Evolutionary conservation across 768 basidiomycete genomes (phyloP).

Genomic region (Boletus coccyginus): DNA sequence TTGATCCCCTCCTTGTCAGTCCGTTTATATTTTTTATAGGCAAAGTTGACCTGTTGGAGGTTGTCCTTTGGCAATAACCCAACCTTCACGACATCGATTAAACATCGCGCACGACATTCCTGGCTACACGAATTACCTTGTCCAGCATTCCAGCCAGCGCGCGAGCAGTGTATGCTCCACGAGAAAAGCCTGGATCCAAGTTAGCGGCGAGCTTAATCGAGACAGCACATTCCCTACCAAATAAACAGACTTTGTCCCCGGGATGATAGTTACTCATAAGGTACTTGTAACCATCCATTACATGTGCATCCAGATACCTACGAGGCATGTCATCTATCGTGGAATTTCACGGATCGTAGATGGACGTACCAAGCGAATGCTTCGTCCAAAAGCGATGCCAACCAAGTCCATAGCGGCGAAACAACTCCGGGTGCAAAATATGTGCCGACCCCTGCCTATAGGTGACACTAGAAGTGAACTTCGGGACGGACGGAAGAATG

Average conservation of each 20-base stretch:
- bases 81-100: constrained; percentile 40
- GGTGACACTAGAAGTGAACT: neutral
- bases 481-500: neutral
- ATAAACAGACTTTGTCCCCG: constrained; percentile 74
- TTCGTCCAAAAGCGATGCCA: constrained; percentile 60
- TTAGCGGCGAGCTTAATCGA: constrained; percentile 11
- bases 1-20: constrained; percentile 42
- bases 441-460: constrained; percentile 45
- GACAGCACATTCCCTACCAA: constrained; percentile 42
- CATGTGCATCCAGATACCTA: constrained; percentile 71
- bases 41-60: constrained; percentile 66
- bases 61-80: constrained; percentile 72
- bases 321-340: neutral
- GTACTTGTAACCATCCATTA: constrained; percentile 73
- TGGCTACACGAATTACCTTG: constrained; percentile 44
- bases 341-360: neutral
- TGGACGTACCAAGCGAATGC: constrained; percentile 66
- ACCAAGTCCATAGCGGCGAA: constrained; percentile 54
- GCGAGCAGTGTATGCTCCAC: constrained; percentile 64
- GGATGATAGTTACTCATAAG: constrained; percentile 74
- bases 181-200: constrained; percentile 60
- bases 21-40: constrained; percentile 67
- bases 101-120: neutral
- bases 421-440: constrained; percentile 66
- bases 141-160: constrained; percentile 74